Base-by-base conservation (phyloP, 371 early-diverging fungal species). In the Rhizopus stolonifer region DNA sequence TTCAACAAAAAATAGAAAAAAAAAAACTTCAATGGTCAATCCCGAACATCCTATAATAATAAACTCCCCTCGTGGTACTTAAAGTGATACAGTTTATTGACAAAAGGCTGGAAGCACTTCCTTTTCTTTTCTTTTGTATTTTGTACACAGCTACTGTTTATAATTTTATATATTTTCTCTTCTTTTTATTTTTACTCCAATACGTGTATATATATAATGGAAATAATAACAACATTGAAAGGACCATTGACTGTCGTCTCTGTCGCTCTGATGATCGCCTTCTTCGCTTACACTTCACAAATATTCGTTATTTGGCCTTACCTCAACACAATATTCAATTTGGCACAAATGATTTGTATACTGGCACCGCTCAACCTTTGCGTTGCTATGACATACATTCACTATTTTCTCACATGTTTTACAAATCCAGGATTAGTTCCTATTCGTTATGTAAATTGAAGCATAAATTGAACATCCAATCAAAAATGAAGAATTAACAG, bases 391-490 rank as follows among this genome's bases (percentile, higher is more conserved):
- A 73, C 89, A 11, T 83, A 81, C 67, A 62, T 84, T 63, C 91
- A 95, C 78, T 97, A 95, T 69, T 85, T 80, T 53, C 73, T 91
- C 25, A 89, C 90, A 1, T 83, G 83, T 52, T 64, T 67, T 2
- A 90, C 90, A 17, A 77, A 87, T 53, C 94, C 98, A 0, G 98
- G 96, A 11, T 46, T 62, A 11, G 89, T 91, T 2, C 95, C 95
- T 17, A 53, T 53, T 5, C 85, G 72, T 22, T 94, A 82, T 80
- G 86, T 85, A 67, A 63, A 55, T 54, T 14, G 14, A 32, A 36
- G n/a, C 3, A 36, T n/a, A n/a, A n/a, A n/a, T n/a, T n/a, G n/a
- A n/a, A n/a, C n/a, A 36, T 15, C n/a, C 15, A 36, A 36, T 36
- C 36, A 15, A 21, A 29, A 49, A 18, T 4, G 14, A 15, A 11